phyloP scores from a whole-genome alignment of 2,329 filamentous ascomycete genomes.

The Rhinocladiella mackenziei region DNA sequence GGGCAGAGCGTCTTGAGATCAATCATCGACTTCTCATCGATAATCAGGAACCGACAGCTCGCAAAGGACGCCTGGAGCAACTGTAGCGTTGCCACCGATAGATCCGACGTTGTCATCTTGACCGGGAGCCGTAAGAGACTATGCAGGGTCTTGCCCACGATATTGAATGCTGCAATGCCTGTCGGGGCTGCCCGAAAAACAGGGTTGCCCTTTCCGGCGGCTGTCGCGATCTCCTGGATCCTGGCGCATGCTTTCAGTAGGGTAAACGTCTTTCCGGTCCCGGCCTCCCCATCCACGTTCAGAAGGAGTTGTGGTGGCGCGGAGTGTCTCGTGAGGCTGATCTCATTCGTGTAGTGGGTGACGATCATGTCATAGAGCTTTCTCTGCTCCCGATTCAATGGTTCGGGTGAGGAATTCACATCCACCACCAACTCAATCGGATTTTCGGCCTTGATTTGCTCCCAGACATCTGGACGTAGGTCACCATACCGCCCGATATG shows the following conservation, averaged over 20 bases:
- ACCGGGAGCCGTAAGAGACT: too few relatives aligned
- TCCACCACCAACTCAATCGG: neutral
- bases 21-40: too few relatives aligned
- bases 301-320: neutral
- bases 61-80: too few relatives aligned
- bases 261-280: neutral
- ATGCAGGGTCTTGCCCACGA: too few relatives aligned
- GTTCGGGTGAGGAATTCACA: neutral
- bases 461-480: neutral
- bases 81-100: too few relatives aligned
- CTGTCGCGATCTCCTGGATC: neutral
- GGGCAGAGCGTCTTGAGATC: too few relatives aligned
- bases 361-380: neutral
- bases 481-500: neutral
- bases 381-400: neutral
- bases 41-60: too few relatives aligned
- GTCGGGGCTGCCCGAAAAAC: slow-evolving; percentile 1
- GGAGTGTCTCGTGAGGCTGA: neutral
- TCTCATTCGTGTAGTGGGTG: neutral
- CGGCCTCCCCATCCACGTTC: neutral
- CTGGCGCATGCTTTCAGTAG: neutral
- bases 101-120: too few relatives aligned
- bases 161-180: slow-evolving; percentile 2
- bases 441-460: neutral
- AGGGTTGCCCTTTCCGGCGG: neutral